Evolutionary conservation across 2,329 filamentous ascomycete genomes (phyloP).

Genomic region (Cladophialophora exuberans): DNA sequence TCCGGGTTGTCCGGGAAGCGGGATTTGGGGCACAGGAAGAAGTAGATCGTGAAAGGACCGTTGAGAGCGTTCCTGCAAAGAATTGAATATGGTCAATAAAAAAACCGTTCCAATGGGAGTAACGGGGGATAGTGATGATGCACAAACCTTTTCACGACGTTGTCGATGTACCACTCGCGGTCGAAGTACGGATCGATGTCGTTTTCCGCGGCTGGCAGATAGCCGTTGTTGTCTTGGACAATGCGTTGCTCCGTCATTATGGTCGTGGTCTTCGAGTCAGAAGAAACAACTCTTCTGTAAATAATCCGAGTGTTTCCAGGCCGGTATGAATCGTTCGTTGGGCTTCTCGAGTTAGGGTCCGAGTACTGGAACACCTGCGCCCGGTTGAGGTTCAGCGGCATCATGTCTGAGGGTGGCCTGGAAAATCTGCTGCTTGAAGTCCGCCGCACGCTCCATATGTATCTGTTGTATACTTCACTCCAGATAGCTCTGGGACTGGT

Average conservation of each 20-base stretch:
- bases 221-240: background rate
- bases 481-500: background rate
- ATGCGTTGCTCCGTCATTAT: slow-evolving; percentile 3
- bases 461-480: slow-evolving; percentile 8
- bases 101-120: background rate
- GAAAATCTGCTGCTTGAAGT: slow-evolving; percentile 45
- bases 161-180: slow-evolving; percentile 32
- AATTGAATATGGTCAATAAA: background rate
- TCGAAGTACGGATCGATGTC: slow-evolving; percentile 23
- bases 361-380: slow-evolving; percentile 36
- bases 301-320: background rate
- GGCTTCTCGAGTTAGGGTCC: slow-evolving; percentile 1
- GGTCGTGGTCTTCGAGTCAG: background rate
- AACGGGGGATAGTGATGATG: background rate
- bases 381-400: slow-evolving; percentile 36
- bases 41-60: slow-evolving; percentile 65
- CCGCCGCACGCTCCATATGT: slow-evolving; percentile 33
- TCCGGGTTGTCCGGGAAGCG: slow-evolving; percentile 46
- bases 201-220: slow-evolving; percentile 11
- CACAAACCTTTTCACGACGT: slow-evolving; percentile 56
- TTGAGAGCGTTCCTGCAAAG: slow-evolving; percentile 54
- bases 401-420: slow-evolving; percentile 42
- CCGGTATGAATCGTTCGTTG: slow-evolving; percentile 1
- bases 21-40: slow-evolving; percentile 63
- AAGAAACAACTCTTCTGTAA: slow-evolving; percentile 6